Base-by-base conservation (phyloP, 148 eudicot species). In the Silene uniflora region DNA sequence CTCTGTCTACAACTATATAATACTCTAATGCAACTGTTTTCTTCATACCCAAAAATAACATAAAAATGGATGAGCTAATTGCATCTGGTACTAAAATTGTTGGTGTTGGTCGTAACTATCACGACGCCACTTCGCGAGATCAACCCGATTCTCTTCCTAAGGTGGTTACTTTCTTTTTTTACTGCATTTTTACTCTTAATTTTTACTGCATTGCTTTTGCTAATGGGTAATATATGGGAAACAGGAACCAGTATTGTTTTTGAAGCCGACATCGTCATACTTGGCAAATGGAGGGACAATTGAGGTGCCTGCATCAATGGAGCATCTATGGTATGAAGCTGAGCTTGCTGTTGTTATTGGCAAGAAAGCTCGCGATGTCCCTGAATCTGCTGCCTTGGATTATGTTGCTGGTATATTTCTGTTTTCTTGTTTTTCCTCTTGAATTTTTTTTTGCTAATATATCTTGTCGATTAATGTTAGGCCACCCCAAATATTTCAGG, bases 201-300 rank as follows among this genome's bases (percentile, higher is more conserved):
- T 67, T 17, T 67, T 12, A 29, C 35, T 32, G 4, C 69, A 25
- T 22, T 65, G 13, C 7, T n/a, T n/a, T n/a, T n/a, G n/a, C n/a
- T n/a, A n/a, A n/a, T n/a, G n/a, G n/a, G n/a, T n/a, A n/a, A 68
- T 44, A 18, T 12, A n/a, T n/a, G 3, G 18, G 17, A 66, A 35
- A 55, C 42, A 93, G 98, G 98, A 94, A 49, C 98, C 98, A 13
- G 97, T 92, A 80, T 70, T 94, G 87, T 94, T 94, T 78, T 39
- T 94, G 85, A 94, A 94, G 91, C 98, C 98, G 4, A 94, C 98
- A 35, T 78, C 98, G n/a, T 94, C 98, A 52, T 94, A 91, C 81
- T 83, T 94, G 80, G 84, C 80, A 46, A 88, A 91, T 74, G 98
- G 97, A 49, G 98, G 98, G 14, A 92, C 84, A 24, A 94, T 94